Percentiles rank a stretch among this genome's conserved stretches.
These are phyloP conservation scores for Discostella stelligeroides DNA, from an alignment of 108 stramenopile genomes.

Conservation along the genomic window DNA sequence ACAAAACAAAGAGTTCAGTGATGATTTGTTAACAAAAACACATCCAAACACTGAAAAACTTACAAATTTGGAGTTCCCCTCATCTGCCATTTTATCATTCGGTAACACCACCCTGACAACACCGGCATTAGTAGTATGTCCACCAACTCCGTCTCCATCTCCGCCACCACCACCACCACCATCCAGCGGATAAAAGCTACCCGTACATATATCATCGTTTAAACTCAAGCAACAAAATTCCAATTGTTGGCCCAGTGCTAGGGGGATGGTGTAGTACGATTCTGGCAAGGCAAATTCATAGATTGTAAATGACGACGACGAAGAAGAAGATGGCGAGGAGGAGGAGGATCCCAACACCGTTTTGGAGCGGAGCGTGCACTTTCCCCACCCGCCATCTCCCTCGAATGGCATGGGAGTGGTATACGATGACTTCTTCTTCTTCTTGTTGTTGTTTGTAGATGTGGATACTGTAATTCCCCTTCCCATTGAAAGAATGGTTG, in stretches of 20 bases:
- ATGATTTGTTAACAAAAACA: no score
- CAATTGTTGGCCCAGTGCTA: slow-evolving; percentile 66
- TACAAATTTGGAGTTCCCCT: slow-evolving; percentile 60
- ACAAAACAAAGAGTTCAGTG: no score
- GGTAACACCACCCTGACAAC: slow-evolving; percentile 47
- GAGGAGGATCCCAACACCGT: slow-evolving; percentile 20
- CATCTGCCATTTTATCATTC: slow-evolving; percentile 39
- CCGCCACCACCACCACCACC: slow-evolving; percentile 2
- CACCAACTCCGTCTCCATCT: slow-evolving; percentile 3
- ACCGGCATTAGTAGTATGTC: slow-evolving; percentile 11
- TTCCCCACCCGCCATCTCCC: slow-evolving; percentile 64
- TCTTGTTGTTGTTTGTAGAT: no score
- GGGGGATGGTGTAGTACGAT: slow-evolving; percentile 51
- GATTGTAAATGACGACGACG: slow-evolving; percentile 52
- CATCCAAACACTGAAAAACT: no score
- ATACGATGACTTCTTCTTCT: neutral
- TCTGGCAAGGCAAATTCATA: slow-evolving; percentile 65
- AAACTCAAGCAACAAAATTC: slow-evolving; percentile 66
- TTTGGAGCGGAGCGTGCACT: slow-evolving; percentile 56
- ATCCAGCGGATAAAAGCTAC: slow-evolving; percentile 61
- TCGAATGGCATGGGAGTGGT: slow-evolving; percentile 57
- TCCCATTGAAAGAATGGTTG: neutral
- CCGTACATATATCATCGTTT: slow-evolving; percentile 55
- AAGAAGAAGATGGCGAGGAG: neutral
- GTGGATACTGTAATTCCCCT: neutral